Percentiles rank a stretch among this genome's conserved stretches.
These are phyloP conservation scores for Cyberlindnera mycetangii DNA, from an alignment of 805 yeast genomes.

Conservation along the genomic window DNA sequence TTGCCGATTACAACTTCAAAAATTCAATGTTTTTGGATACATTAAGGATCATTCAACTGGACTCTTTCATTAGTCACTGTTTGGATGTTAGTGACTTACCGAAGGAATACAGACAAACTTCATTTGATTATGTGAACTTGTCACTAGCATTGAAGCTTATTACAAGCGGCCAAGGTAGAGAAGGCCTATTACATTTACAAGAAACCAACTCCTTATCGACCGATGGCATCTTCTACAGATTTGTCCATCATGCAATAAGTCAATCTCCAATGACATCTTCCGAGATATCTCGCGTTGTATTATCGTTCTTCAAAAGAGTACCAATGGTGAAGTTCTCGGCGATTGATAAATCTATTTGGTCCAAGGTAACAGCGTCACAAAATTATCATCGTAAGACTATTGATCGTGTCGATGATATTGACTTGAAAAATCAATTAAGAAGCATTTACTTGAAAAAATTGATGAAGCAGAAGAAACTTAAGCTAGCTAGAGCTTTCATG, in stretches of 20 bases:
- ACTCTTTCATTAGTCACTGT: slow-evolving; percentile 12
- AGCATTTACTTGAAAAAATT: slow-evolving; percentile 13
- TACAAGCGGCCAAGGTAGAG: not conserved
- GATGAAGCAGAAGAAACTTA: slow-evolving; percentile 8
- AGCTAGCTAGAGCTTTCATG: slow-evolving; percentile 5
- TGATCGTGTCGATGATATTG: not conserved
- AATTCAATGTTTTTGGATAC: slow-evolving; percentile 12
- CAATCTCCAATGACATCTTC: slow-evolving; percentile 3
- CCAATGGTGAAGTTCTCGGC: slow-evolving; percentile 8
- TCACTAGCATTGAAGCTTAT: slow-evolving; percentile 12
- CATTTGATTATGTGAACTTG: slow-evolving; percentile 16
- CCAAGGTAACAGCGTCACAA: slow-evolving; percentile 4
- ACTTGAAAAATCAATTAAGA: slow-evolving; percentile 8
- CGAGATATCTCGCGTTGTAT: not conserved
- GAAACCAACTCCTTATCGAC: not conserved
- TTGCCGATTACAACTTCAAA: slow-evolving; percentile 3
- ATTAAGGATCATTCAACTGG: slow-evolving; percentile 16
- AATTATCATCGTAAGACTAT: slow-evolving; percentile 11
- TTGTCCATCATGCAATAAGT: slow-evolving; percentile 6
- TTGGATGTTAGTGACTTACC: slow-evolving; percentile 14
- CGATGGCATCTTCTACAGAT: slow-evolving; percentile 19
- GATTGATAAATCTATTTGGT: slow-evolving; percentile 12
- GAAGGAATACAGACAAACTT: slow-evolving; percentile 15
- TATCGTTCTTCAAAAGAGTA: slow-evolving; percentile 5
- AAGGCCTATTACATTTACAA: slow-evolving; percentile 15